Evolutionary conservation across 1,284 basidiomycete species (phyloP).

Genomic region (Baeospora myosura): DNA sequence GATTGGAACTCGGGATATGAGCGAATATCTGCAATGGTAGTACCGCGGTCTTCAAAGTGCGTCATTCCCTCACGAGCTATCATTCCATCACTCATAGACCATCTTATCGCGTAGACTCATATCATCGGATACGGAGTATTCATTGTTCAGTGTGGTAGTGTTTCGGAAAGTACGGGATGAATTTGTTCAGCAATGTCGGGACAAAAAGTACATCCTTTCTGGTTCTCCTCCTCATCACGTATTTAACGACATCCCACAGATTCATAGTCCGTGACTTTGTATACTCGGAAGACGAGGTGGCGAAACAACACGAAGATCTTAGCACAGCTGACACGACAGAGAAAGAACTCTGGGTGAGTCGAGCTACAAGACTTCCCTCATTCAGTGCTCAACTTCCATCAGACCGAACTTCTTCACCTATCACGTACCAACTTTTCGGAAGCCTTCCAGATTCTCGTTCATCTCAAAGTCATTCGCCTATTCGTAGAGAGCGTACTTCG

Average conservation of each 20-base stretch:
- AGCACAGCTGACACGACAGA: conserved; percentile 79
- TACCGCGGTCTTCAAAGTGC: conserved; percentile 89
- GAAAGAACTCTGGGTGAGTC: conserved; percentile 94
- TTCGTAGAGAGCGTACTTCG: conserved; percentile 95
- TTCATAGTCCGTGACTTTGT: conserved; percentile 92
- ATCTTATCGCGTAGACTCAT: conserved; percentile 44
- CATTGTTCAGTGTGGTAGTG: conserved; percentile 81
- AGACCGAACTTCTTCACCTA: conserved; percentile 92
- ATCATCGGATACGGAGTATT: conserved; percentile 83
- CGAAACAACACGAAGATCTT: conserved; percentile 79
- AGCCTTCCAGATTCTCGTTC: conserved; percentile 89
- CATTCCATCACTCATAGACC: conserved; percentile 7
- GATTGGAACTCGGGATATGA: conserved; percentile 92
- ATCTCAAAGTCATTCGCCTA: conserved; percentile 86
- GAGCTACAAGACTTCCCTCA: conserved; percentile 1
- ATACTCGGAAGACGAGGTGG: conserved; percentile 84
- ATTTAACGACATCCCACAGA: conserved; percentile 28
- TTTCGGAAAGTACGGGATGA: conserved; percentile 92
- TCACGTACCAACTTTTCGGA: conserved; percentile 96
- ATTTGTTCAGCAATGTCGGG: conserved; percentile 90
- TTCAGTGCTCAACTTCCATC: conserved; percentile 11
- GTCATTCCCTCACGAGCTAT: conserved; percentile 21
- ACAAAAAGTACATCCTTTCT: conserved; percentile 69
- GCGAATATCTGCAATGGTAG: conserved; percentile 82
- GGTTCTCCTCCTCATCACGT: conserved; percentile 7